Percentiles rank a stretch among this genome's conserved stretches.
Conservation (phyloP, 2,329 filamentous ascomycete species). For the Colletotrichum tabaci region DNA sequence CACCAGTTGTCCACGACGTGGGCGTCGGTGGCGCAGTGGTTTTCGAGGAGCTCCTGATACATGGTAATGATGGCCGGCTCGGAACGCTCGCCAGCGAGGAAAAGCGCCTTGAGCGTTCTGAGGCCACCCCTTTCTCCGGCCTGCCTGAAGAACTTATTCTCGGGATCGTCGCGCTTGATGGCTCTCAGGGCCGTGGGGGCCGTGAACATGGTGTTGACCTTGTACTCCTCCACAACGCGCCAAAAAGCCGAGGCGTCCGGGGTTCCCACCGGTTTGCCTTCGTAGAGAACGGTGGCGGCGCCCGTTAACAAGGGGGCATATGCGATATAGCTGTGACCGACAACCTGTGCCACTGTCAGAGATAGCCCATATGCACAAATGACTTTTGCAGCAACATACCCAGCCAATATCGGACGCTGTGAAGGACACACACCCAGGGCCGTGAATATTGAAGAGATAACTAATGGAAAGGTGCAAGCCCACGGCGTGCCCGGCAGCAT, state of each 20-base stretch:
- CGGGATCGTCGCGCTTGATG: conserved; percentile 87
- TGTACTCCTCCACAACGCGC: conserved; percentile 87
- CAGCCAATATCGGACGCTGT: conserved; percentile 91
- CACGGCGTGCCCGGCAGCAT: conserved; percentile 90
- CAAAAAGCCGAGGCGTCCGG: conserved; percentile 91
- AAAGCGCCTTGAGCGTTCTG: conserved; percentile 80
- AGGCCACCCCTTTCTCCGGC: conserved; percentile 79
- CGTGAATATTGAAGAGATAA: conserved; percentile 86
- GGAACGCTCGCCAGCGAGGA: conserved; percentile 90
- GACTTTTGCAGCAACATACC: conserved; percentile 60
- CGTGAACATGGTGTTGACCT: conserved; percentile 87
- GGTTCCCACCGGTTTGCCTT: conserved; percentile 94
- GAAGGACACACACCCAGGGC: conserved; percentile 83
- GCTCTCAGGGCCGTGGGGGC: conserved; percentile 90
- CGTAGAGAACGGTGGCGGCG: conserved; percentile 89
- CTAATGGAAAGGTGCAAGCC: conserved; percentile 86
- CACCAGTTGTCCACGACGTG: conserved; percentile 74
- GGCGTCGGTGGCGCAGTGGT: conserved; percentile 76
- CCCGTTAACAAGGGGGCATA: conserved; percentile 90
- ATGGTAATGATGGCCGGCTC: conserved; percentile 88
- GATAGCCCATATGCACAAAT: no score
- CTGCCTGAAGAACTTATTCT: conserved; percentile 75
- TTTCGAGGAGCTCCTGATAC: conserved; percentile 81
- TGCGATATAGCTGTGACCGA: conserved; percentile 84
- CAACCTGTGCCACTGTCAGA: conserved; percentile 50